These are phyloP conservation scores for Penicillium fimorum DNA, from an alignment of 495 filamentous ascomycete genomes.

Conservation along the genomic window DNA sequence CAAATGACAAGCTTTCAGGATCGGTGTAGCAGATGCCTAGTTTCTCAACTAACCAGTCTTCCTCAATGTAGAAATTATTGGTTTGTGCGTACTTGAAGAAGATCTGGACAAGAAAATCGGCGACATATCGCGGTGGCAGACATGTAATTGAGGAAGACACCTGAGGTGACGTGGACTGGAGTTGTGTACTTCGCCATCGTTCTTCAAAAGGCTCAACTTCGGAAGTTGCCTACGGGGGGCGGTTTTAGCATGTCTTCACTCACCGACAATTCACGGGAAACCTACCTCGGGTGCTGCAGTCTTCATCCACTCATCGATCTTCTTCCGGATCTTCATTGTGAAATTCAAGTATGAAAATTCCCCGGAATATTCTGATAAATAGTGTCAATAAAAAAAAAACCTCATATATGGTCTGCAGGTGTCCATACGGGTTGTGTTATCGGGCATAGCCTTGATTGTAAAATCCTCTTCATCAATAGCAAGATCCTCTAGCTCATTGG, in stretches of 20 bases:
- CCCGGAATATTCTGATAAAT: conserved; percentile 47
- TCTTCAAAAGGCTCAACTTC: conserved; percentile 49
- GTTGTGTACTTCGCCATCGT: conserved; percentile 48
- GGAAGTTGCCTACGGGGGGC: conserved; percentile 31
- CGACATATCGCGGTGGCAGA: conserved; percentile 51
- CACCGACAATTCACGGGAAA: background rate
- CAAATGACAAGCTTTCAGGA: conserved; percentile 40
- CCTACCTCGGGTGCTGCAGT: conserved; percentile 43
- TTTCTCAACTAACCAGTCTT: conserved; percentile 48
- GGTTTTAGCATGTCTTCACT: conserved; percentile 9
- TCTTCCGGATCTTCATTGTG: conserved; percentile 49
- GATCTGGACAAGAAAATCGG: conserved; percentile 50
- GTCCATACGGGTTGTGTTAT: conserved; percentile 46
- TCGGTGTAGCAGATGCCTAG: conserved; percentile 46
- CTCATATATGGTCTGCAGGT: background rate
- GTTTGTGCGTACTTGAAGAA: conserved; percentile 56
- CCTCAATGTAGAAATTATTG: conserved; percentile 52
- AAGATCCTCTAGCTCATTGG: conserved; percentile 43
- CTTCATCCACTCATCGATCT: conserved; percentile 51
- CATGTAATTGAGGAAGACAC: conserved; percentile 43
- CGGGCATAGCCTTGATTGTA: conserved; percentile 46
- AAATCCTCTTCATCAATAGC: conserved; percentile 48
- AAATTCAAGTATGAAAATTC: conserved; percentile 54
- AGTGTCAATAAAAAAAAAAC: background rate
- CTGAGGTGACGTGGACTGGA: conserved; percentile 44